Percentiles rank a stretch among this genome's conserved stretches.
phyloP scores from a whole-genome alignment of 768 basidiomycete genomes.

The Arthromyces matolae region DNA sequence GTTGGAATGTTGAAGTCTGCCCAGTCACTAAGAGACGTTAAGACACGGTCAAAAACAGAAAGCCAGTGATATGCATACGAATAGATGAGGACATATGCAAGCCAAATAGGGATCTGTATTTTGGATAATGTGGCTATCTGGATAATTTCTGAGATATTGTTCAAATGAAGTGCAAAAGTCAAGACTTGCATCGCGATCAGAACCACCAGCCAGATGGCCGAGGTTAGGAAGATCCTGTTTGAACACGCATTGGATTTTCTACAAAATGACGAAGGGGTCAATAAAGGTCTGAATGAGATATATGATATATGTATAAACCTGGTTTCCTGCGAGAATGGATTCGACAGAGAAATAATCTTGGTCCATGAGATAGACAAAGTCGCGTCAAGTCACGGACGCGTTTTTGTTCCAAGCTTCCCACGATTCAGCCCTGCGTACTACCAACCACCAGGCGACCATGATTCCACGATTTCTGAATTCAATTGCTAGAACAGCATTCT shows the following conservation, averaged over 20 bases:
- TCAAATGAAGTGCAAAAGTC: slow-evolving; percentile 5
- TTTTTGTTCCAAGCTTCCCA: slow-evolving; percentile 16
- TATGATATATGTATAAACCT: slow-evolving; percentile 49
- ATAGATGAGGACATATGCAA: slow-evolving; percentile 81
- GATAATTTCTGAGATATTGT: not conserved
- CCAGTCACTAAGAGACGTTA: slow-evolving; percentile 62
- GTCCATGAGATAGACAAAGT: slow-evolving; percentile 54
- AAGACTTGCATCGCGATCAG: slow-evolving; percentile 70
- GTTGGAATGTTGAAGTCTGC: slow-evolving; percentile 83
- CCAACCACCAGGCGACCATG: slow-evolving; percentile 13
- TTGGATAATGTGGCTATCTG: slow-evolving; percentile 79
- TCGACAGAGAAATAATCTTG: slow-evolving; percentile 91
- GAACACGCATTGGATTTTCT: slow-evolving; percentile 96
- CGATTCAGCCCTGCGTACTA: too few species aligned
- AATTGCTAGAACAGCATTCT: slow-evolving; percentile 10
- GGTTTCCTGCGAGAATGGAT: slow-evolving; percentile 88
- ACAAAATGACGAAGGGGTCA: not conserved
- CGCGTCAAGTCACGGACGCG: slow-evolving; percentile 22
- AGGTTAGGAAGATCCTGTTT: slow-evolving; percentile 79
- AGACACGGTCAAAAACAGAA: not conserved
- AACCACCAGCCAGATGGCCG: slow-evolving; percentile 86
- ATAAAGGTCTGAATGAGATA: not conserved
- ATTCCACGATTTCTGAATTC: slow-evolving; percentile 13
- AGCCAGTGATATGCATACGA: slow-evolving; percentile 52
- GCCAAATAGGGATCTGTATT: slow-evolving; percentile 85